These are phyloP conservation scores for Protomyces inundatus DNA, from an alignment of 1,139 yeast genomes.

Conservation along the genomic window DNA sequence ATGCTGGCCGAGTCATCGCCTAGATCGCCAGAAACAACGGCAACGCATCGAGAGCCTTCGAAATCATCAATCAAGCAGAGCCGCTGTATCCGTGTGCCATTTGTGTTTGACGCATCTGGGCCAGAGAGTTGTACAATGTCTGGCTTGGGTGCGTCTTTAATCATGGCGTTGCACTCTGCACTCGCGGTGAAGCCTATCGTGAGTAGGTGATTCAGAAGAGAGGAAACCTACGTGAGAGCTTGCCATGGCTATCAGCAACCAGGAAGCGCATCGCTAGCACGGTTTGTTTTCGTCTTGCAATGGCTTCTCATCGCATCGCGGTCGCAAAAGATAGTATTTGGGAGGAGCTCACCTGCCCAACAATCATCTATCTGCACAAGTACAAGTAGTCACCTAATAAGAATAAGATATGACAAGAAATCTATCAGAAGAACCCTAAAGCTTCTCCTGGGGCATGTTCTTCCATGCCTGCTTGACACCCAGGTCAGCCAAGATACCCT, in stretches of 20 bases:
- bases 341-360: background rate
- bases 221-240: background rate
- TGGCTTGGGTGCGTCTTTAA: background rate
- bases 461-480: slow-evolving; percentile 34
- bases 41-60: background rate
- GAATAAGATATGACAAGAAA: background rate
- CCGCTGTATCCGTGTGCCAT: background rate
- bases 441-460: slow-evolving; percentile 2
- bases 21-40: background rate
- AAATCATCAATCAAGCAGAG: background rate
- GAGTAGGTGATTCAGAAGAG: background rate
- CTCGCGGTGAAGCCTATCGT: background rate
- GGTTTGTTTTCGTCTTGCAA: no score
- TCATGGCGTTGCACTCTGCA: background rate
- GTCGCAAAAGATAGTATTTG: background rate
- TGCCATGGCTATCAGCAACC: background rate
- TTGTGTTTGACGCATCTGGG: background rate
- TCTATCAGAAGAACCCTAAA: background rate
- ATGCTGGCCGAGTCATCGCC: background rate
- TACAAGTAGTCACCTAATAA: no score
- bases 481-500: slow-evolving; percentile 45
- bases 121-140: background rate
- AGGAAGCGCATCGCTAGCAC: background rate
- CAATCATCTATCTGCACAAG: no score
- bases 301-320: background rate